Conservation (phyloP, 2,329 filamentous ascomycete species). For the Massarina eburnea region DNA sequence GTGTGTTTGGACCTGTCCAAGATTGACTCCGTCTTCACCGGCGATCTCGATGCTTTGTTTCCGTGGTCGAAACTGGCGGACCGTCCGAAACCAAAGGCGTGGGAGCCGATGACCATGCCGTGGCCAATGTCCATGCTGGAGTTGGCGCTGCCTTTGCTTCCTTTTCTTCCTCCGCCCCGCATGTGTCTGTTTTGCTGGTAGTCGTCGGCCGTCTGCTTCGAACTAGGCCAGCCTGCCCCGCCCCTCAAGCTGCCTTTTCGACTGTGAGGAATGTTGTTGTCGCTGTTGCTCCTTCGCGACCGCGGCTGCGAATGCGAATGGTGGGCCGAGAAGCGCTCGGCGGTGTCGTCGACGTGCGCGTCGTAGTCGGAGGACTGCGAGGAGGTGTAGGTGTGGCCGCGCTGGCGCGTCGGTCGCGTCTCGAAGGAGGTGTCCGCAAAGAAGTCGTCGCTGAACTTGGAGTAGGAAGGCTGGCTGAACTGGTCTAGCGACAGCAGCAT, state of each 20-base stretch:
- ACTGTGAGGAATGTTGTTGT: constrained; percentile 62
- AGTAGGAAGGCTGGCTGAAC: constrained; percentile 30
- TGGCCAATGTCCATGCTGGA: constrained; percentile 68
- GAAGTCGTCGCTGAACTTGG: constrained; percentile 46
- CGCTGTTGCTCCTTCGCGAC: constrained; percentile 76
- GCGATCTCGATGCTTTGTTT: constrained; percentile 20
- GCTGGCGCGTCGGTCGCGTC: constrained; percentile 46
- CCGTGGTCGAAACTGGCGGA: constrained; percentile 74
- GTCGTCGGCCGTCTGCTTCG: constrained; percentile 28
- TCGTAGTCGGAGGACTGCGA: constrained; percentile 62
- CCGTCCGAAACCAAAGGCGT: constrained; percentile 58
- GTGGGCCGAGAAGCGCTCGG: constrained; percentile 46
- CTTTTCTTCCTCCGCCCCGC: constrained; percentile 56
- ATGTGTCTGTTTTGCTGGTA: constrained; percentile 33
- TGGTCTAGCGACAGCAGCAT: constrained; percentile 87
- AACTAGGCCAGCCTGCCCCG: constrained; percentile 13
- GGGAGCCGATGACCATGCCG: constrained; percentile 58
- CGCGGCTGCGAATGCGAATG: constrained; percentile 44
- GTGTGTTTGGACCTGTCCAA: constrained; percentile 45
- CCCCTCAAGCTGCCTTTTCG: constrained; percentile 41
- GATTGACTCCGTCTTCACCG: constrained; percentile 46
- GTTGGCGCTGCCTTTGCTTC: constrained; percentile 71
- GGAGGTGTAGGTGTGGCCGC: constrained; percentile 62
- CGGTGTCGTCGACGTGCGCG: constrained; percentile 38
- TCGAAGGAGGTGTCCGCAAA: constrained; percentile 36